phyloP scores from a whole-genome alignment of 768 basidiomycete species.

The Agaricus subrufescens region DNA sequence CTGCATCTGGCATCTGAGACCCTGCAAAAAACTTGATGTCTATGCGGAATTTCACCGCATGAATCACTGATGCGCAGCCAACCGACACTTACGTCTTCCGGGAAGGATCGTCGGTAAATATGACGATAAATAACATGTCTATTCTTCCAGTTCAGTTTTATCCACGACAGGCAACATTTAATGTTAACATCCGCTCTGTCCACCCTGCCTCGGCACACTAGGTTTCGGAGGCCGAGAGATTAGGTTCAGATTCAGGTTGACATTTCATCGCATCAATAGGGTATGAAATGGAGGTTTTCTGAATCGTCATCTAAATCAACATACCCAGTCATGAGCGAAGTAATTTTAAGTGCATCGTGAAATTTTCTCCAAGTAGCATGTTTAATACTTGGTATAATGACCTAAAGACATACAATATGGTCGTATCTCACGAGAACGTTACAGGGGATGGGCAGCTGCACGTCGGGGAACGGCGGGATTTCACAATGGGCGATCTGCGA shows the following conservation, averaged over 20 bases:
- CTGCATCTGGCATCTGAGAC: background rate
- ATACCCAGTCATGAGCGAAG: background rate
- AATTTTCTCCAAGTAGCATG: background rate
- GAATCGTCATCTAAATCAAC: background rate
- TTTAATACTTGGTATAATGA: no score
- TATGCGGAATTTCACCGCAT: background rate
- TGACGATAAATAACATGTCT: background rate
- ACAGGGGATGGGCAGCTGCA: background rate
- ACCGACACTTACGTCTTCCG: background rate
- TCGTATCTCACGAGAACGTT: no score
- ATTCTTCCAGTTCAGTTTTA: background rate
- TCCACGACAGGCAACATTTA: background rate
- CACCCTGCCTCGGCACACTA: slow-evolving; percentile 4
- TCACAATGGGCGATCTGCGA: background rate
- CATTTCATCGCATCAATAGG: slow-evolving; percentile 5
- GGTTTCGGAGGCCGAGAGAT: slow-evolving; percentile 27
- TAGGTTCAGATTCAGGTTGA: slow-evolving; percentile 27
- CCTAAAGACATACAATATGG: no score
- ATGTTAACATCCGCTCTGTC: background rate
- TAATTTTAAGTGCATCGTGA: background rate
- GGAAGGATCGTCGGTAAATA: slow-evolving; percentile 5
- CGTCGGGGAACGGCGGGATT: background rate
- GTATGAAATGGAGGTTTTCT: background rate
- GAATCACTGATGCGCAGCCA: background rate
- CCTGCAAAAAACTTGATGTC: no score